These are phyloP conservation scores for Thielaviopsis euricoi DNA, from an alignment of 2,329 filamentous ascomycete species.

Conservation along the genomic window DNA sequence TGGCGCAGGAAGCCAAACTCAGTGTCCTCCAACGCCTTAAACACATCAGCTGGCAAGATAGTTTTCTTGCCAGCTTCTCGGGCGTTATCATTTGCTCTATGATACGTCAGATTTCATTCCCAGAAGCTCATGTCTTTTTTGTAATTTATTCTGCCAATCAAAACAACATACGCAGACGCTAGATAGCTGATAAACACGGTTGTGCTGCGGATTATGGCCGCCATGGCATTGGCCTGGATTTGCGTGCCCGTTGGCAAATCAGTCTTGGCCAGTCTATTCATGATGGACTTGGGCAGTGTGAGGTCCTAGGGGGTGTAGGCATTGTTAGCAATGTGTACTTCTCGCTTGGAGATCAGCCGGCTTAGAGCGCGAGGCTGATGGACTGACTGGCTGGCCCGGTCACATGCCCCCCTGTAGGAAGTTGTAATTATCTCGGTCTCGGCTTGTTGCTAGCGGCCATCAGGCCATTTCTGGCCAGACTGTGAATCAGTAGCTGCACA, in stretches of 20 bases:
- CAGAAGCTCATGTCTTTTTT: background rate
- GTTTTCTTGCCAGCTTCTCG: conserved; percentile 56
- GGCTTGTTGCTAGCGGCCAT: too few species aligned
- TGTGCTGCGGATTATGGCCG: conserved; percentile 65
- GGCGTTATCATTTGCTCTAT: conserved; percentile 61
- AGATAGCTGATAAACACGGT: conserved; percentile 75
- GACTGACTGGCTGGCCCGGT: background rate
- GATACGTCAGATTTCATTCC: background rate
- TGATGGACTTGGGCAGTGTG: conserved; percentile 63
- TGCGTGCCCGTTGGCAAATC: conserved; percentile 67
- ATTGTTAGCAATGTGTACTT: background rate
- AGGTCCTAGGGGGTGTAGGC: conserved; percentile 39
- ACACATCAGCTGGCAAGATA: conserved; percentile 58
- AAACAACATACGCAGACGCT: conserved; percentile 53
- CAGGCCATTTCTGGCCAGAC: too few species aligned
- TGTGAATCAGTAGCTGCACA: too few species aligned
- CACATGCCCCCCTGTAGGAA: background rate
- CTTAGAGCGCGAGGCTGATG: background rate
- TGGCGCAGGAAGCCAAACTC: conserved; percentile 58
- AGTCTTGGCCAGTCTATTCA: conserved; percentile 63
- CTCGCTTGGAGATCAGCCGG: background rate
- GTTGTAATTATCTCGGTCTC: too few species aligned
- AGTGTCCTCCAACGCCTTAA: conserved; percentile 58
- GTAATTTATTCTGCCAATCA: background rate
- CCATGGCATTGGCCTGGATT: conserved; percentile 66